Percentiles rank a stretch among this genome's conserved stretches.
Evolutionary conservation across 1,284 basidiomycete species (phyloP).

Genomic region (Sporisorium scitamineum): DNA sequence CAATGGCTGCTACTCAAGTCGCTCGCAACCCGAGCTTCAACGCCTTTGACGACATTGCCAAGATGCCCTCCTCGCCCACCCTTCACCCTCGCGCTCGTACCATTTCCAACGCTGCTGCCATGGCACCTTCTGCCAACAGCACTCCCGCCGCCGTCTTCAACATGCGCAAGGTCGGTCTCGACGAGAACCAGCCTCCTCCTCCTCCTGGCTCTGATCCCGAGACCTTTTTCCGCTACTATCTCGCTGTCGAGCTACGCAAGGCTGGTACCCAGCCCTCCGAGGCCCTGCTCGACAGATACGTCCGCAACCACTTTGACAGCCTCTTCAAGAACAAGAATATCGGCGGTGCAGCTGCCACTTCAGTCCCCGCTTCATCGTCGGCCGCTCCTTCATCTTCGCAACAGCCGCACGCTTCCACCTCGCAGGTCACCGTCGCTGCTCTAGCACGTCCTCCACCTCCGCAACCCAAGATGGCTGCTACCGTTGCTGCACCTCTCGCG

Average conservation of each 20-base stretch:
- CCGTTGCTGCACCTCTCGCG: background rate
- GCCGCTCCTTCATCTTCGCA: background rate
- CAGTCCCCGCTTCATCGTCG: constrained; percentile 7
- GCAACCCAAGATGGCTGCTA: constrained; percentile 18
- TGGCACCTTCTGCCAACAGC: background rate
- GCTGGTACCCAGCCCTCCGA: constrained; percentile 60
- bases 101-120: constrained; percentile 16
- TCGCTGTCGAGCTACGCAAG: constrained; percentile 60
- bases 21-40: constrained; percentile 49
- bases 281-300: constrained; percentile 60
- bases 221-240: constrained; percentile 62
- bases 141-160: constrained; percentile 29
- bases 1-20: constrained; percentile 53
- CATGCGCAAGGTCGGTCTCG: constrained; percentile 54
- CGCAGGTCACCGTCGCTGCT: constrained; percentile 41
- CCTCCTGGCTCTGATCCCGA: constrained; percentile 55
- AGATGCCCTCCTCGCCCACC: constrained; percentile 46
- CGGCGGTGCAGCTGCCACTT: background rate
- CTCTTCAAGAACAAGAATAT: constrained; percentile 50
- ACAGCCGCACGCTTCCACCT: constrained; percentile 24
- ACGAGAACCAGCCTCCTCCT: constrained; percentile 56
- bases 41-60: constrained; percentile 52
- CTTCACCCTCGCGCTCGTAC: constrained; percentile 36
- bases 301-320: constrained; percentile 63
- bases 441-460: constrained; percentile 28